These are phyloP conservation scores for Boehmeria nivea DNA, from an alignment of 306 rosid genomes.

Conservation along the genomic window DNA sequence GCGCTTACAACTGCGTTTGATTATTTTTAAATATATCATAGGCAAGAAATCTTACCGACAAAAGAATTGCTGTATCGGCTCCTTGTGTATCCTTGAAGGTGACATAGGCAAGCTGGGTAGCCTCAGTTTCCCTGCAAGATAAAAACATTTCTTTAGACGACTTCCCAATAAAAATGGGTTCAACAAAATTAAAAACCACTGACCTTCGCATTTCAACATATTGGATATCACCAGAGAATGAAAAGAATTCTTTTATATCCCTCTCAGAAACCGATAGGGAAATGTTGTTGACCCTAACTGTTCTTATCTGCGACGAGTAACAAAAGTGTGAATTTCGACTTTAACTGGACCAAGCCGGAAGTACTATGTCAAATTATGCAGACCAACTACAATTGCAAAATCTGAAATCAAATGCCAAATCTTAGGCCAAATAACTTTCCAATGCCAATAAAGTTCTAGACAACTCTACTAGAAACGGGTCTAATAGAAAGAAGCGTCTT, in stretches of 20 bases:
- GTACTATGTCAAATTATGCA: background rate
- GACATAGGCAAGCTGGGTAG: constrained; percentile 68
- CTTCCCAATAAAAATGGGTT: background rate
- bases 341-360: background rate
- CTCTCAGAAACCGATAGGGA: constrained; percentile 40
- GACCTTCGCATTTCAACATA: constrained; percentile 78
- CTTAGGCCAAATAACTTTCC: background rate
- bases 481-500: too few relatives aligned
- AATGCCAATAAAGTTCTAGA: too few relatives aligned
- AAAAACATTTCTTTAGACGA: constrained; percentile 14
- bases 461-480: too few relatives aligned
- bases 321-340: constrained; percentile 11
- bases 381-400: background rate
- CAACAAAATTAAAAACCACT: constrained; percentile 2
- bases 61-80: constrained; percentile 72
- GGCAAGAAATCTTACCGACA: constrained; percentile 46
- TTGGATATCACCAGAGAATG: constrained; percentile 73
- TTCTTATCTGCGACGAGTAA: constrained; percentile 46
- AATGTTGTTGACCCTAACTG: constrained; percentile 72
- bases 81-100: constrained; percentile 78
- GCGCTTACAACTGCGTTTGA: too few relatives aligned
- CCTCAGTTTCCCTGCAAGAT: constrained; percentile 55
- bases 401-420: background rate
- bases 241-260: constrained; percentile 77
- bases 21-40: too few relatives aligned